A percentile compares a stretch with the other conserved stretches of the same genome.
These are phyloP conservation scores for Mariannaea elegans DNA, from an alignment of 2,329 filamentous ascomycete genomes.

Conservation along the genomic window DNA sequence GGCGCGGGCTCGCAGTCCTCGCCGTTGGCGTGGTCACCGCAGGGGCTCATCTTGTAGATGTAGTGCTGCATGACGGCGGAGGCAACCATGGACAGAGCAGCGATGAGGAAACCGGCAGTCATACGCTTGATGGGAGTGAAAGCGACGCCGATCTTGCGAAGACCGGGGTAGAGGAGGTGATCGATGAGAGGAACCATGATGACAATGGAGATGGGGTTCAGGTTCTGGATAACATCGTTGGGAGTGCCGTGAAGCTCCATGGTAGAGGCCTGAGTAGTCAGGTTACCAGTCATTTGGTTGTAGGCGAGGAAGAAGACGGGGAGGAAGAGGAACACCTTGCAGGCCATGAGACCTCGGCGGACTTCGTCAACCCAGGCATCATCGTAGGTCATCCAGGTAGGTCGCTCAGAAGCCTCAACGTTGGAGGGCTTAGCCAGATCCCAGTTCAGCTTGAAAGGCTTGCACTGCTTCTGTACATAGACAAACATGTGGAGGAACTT, in stretches of 20 bases:
- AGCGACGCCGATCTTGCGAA: slow-evolving; percentile 69
- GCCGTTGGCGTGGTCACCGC: slow-evolving; percentile 62
- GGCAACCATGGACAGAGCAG: slow-evolving; percentile 67
- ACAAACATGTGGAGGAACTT: slow-evolving; percentile 71
- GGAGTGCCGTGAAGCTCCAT: slow-evolving; percentile 76
- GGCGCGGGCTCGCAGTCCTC: slow-evolving; percentile 59
- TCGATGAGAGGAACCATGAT: slow-evolving; percentile 80
- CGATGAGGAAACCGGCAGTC: slow-evolving; percentile 73
- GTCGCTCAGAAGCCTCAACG: slow-evolving; percentile 63
- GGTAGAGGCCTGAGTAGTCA: slow-evolving; percentile 70
- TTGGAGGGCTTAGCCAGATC: slow-evolving; percentile 73
- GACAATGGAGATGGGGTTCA: slow-evolving; percentile 79
- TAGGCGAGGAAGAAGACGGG: slow-evolving; percentile 70
- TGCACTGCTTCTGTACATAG: slow-evolving; percentile 70
- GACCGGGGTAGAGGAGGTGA: slow-evolving; percentile 71
- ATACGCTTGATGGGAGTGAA: slow-evolving; percentile 84
- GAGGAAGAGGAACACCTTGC: slow-evolving; percentile 76
- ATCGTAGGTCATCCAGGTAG: slow-evolving; percentile 82
- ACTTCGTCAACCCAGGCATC: slow-evolving; percentile 86
- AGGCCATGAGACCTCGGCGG: slow-evolving; percentile 73
- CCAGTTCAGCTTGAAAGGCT: slow-evolving; percentile 74
- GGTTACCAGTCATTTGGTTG: slow-evolving; percentile 68
- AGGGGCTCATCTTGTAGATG: slow-evolving; percentile 71
- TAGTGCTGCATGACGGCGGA: slow-evolving; percentile 66
- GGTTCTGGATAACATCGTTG: slow-evolving; percentile 80